Evolutionary conservation across 768 basidiomycete species (phyloP), one percentile per base, ranked within the genome.

Genomic region (Mycena rebaudengoi): DNA sequence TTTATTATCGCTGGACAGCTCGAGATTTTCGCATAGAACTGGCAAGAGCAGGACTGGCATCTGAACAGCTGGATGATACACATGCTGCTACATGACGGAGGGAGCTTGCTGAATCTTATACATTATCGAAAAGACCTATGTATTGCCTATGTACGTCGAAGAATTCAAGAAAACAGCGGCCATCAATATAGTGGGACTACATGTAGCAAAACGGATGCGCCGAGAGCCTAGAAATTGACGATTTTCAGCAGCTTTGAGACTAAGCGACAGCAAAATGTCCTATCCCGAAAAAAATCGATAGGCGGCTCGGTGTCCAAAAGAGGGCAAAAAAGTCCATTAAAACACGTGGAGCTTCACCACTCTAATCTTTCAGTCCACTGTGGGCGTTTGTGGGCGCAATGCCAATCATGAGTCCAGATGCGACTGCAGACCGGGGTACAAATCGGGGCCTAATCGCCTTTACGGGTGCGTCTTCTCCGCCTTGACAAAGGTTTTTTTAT

Each of bases 301-400:
- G 6, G 2, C 35, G 25, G 45, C 37, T 48, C 1, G 11, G 26
- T n/a, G n/a, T n/a, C 16, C 20, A 2, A 30, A 58, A 13, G 32
- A 20, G 35, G 33, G 10, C 8, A 58, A 49, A 58, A 39, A 26
- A 20, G 16, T 10, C 18, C 25, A 28, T 14, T n/a, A 35, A n/a
- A 21, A 25, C 18, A n/a, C n/a, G n/a, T n/a, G n/a, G n/a, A n/a
- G n/a, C n/a, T n/a, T n/a, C n/a, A n/a, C n/a, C n/a, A n/a, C n/a
- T n/a, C n/a, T n/a, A n/a, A n/a, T n/a, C n/a, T n/a, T n/a, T n/a
- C n/a, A n/a, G n/a, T n/a, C n/a, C 57, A 44, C 16, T 59, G 50
- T 60, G 51, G 59, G 60, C 50, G 50, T 45, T 14, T 20, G 60
- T 53, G 51, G 43, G 50, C 51, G 29, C 45, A 21, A 61, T 61